Evolutionary conservation across 495 filamentous ascomycete species (phyloP), one percentile per base, ranked within the genome.

Genomic region (Penicillium ucsense): DNA sequence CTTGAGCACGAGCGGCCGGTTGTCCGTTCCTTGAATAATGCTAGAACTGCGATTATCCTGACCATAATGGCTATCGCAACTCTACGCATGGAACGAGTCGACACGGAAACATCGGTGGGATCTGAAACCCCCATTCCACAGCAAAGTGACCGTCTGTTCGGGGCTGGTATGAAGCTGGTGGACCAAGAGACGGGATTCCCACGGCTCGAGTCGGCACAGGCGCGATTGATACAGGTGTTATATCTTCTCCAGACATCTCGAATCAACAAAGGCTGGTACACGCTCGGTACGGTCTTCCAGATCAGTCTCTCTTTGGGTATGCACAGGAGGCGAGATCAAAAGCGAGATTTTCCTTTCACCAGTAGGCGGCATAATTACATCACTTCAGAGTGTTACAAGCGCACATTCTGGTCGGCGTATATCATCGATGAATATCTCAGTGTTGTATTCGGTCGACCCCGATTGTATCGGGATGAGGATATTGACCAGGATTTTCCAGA

Each of bases 231-330:
- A 31, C 57, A 60, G 46, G 54, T 57, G 6, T 40, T 60, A 6
- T 63, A 63, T 47, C 57, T 60, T 32, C 52, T 63, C 1, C 51
- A 54, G 9, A 55, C 56, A 7, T 57, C 56, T 0, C 60, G 60
- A 3, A 55, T 60, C 44, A 60, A 60, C 37, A 52, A 60, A 38
- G 51, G 43, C 35, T 63, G 57, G 60, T 60, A 57, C 35, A 46
- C 49, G 7, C 60, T 60, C 35, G 60, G 60, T 4, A 54, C 48
- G 36, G 38, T 39, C 0, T 48, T 53, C 11, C 57, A 56, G 10
- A 48, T 63, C 4, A 49, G 44, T 6, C 45, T 50, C 2, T 54
- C 60, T 32, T 11, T 37, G 5, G 35, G 35, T 5, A 37, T 37
- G 35, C 35, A 37, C 8, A 37, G 35, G 35, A 37, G 48, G 29